phyloP scores from a whole-genome alignment of 208 protist genomes.

The Trypanosomatidae sp. region DNA sequence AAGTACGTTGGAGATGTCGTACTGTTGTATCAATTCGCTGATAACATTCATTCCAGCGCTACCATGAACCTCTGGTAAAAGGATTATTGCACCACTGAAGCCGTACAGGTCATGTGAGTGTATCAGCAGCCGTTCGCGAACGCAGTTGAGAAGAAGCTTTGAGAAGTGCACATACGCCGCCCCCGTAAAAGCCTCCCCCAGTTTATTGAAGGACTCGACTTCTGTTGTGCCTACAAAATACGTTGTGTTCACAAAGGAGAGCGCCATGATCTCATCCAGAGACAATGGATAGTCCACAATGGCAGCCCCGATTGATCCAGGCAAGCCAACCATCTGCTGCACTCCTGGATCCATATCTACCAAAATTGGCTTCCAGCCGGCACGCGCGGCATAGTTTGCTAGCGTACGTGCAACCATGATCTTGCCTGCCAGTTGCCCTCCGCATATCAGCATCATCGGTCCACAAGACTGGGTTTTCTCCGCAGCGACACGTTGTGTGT shows the following conservation, averaged over 20 bases:
- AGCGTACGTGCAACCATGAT: slow-evolving; percentile 49
- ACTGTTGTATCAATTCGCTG: slow-evolving; percentile 56
- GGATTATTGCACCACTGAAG: slow-evolving; percentile 72
- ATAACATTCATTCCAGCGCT: slow-evolving; percentile 64
- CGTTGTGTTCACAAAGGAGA: slow-evolving; percentile 50
- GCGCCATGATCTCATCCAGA: slow-evolving; percentile 59
- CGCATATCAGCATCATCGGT: slow-evolving; percentile 75
- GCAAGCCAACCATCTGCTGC: slow-evolving; percentile 53
- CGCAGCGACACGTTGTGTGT: slow-evolving; percentile 44
- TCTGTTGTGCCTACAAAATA: slow-evolving; percentile 83
- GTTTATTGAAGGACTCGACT: slow-evolving; percentile 34
- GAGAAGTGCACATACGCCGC: slow-evolving; percentile 66
- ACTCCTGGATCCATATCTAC: slow-evolving; percentile 73
- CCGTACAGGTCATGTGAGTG: slow-evolving; percentile 58
- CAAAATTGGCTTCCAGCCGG: slow-evolving; percentile 72
- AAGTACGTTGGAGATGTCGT: slow-evolving; percentile 65
- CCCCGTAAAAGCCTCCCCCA: slow-evolving; percentile 46
- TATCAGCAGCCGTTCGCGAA: slow-evolving; percentile 43
- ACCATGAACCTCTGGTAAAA: slow-evolving; percentile 69
- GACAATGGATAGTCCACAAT: slow-evolving; percentile 76
- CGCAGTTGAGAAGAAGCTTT: slow-evolving; percentile 32
- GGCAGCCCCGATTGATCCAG: slow-evolving; percentile 61
- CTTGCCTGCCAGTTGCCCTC: slow-evolving; percentile 49
- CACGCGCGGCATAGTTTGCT: slow-evolving; percentile 74
- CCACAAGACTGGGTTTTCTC: slow-evolving; percentile 43